These are phyloP conservation scores for Candida xiaguanensis DNA, from an alignment of 805 yeast species.

Conservation along the genomic window DNA sequence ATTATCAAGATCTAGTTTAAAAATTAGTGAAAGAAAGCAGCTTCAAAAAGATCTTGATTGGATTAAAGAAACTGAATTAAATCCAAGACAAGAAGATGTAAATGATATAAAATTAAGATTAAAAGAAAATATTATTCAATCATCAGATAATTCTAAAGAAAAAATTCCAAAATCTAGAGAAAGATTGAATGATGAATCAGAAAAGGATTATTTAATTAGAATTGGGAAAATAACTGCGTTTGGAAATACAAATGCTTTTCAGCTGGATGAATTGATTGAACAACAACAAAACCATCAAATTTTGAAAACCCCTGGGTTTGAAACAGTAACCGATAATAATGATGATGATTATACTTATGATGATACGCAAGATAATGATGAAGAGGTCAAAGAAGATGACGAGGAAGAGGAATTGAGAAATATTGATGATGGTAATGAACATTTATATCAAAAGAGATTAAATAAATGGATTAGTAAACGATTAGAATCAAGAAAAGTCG, in stretches of 20 bases:
- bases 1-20: slow-evolving; percentile 49
- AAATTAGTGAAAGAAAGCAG: slow-evolving; percentile 61
- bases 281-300: slow-evolving; percentile 40
- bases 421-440: slow-evolving; percentile 81
- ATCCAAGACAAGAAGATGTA: slow-evolving; percentile 56
- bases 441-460: slow-evolving; percentile 56
- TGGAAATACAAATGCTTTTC: slow-evolving; percentile 64
- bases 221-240: slow-evolving; percentile 95
- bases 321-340: slow-evolving; percentile 12
- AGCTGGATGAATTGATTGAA: slow-evolving; percentile 20
- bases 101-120: slow-evolving; percentile 45
- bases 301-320: slow-evolving; percentile 50
- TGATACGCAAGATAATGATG: slow-evolving; percentile 9
- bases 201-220: slow-evolving; percentile 74
- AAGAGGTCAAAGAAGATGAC: slow-evolving; percentile 5
- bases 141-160: slow-evolving; percentile 25
- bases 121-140: slow-evolving; percentile 25
- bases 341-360: slow-evolving; percentile 18
- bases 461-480: slow-evolving; percentile 57
- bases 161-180: slow-evolving; percentile 17
- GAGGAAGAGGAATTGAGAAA: slow-evolving; percentile 24
- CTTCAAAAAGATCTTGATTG: slow-evolving; percentile 52
- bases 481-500: slow-evolving; percentile 34
- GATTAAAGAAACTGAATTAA: slow-evolving; percentile 48
- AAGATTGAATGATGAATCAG: slow-evolving; percentile 66